Evolutionary conservation across 805 yeast genomes (phyloP), one percentile per base, ranked within the genome.

Genomic region (Pichia phayaonensis): DNA sequence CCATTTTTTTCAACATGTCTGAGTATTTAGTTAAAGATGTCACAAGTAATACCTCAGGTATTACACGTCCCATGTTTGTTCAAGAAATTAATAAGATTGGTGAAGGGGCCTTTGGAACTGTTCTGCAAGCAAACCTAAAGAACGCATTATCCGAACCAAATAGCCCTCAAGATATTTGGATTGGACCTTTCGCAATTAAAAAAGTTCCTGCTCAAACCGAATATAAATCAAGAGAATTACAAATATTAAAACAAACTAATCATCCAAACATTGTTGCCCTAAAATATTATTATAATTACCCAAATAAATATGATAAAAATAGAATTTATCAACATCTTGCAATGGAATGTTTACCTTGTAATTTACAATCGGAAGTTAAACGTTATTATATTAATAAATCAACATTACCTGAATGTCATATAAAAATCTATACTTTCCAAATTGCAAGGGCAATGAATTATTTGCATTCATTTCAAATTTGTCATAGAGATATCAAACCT

Each of bases 151-250:
- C 55, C 18, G 53, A 49, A 24, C 46, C 48, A 29, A 50, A 54
- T 55, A 18, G 58, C 56, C 42, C 39, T 41, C 49, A 61, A 54
- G 63, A 59, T 44, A 66, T 48, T 16, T 82, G 88, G 86, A 68
- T 81, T 40, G 95, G 95, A 1, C 95, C 95, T 0, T 86, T 78
- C 70, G 94, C 94, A 21, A 85, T 86, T 52, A 86, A 86, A 61
- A 77, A 88, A 58, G 94, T 86, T 1, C 90, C 92, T 24, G 92
- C 94, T 1, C 94, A 86, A 61, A 86, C 94, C 0, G 95, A 86
- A 65, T 86, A 86, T 65, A 86, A 86, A 66, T 80, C 86, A 46
- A 73, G 95, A 66, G 95, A 86, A 66, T 72, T 86, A 59, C 92
- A 85, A 64, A 81, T 86, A 40, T 72, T 86, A 59, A 74, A 90